These are phyloP conservation scores for Oryza glumipatula DNA, from an alignment of 176 grass and related monocot genomes.

Conservation along the genomic window DNA sequence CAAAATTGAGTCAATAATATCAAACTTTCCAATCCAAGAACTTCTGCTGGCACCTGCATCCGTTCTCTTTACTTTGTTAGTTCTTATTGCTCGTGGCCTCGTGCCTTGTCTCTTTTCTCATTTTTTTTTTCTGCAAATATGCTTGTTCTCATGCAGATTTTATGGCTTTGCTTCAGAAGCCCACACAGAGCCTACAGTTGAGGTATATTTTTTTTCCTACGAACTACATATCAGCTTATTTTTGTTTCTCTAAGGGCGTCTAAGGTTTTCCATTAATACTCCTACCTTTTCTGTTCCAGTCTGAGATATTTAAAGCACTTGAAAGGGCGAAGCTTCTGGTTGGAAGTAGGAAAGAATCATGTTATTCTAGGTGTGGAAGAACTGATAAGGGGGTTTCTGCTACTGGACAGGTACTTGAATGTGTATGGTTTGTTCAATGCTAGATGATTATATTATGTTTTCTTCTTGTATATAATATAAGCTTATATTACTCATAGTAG, in stretches of 20 bases:
- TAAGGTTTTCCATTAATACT: conserved; percentile 18
- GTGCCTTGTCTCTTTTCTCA: not conserved
- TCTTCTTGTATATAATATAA: conserved; percentile 22
- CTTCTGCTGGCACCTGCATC: conserved; percentile 14
- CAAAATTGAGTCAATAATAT: too few species aligned
- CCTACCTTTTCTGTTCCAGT: conserved; percentile 57
- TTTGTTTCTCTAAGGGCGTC: conserved; percentile 15
- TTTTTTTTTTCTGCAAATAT: not conserved
- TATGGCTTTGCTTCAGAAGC: conserved; percentile 97
- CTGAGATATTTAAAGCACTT: conserved; percentile 93
- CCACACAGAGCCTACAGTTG: conserved; percentile 71
- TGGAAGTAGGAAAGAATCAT: conserved; percentile 62
- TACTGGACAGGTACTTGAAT: conserved; percentile 74
- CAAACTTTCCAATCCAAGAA: not conserved
- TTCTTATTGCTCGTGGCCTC: conserved; percentile 15
- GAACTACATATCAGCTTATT: not conserved
- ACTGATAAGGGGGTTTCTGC: conserved; percentile 97
- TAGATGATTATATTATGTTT: not conserved
- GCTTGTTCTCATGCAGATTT: conserved; percentile 60
- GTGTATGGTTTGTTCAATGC: not conserved
- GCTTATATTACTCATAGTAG: not conserved
- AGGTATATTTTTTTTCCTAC: conserved; percentile 39
- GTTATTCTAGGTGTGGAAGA: conserved; percentile 95
- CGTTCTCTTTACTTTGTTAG: conserved; percentile 17
- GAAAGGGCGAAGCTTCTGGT: conserved; percentile 86